Conservation (phyloP, 2,329 filamentous ascomycete species). For the Epichloe scottii region DNA sequence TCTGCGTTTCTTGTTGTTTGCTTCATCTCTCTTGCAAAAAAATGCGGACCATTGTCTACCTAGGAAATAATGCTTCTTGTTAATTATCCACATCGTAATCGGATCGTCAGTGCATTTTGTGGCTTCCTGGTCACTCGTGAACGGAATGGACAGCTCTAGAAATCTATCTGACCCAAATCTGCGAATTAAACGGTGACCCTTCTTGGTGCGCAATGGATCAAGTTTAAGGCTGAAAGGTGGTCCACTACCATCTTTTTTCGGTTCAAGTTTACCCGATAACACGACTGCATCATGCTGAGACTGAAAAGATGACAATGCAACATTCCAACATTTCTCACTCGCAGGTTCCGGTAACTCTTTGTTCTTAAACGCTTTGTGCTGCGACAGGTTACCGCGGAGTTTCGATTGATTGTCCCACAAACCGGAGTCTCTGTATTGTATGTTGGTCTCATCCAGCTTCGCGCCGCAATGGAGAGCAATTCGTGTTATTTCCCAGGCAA, state of each 20-base stretch:
- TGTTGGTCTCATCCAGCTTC: slow-evolving; percentile 21
- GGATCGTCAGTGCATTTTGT: slow-evolving; percentile 20
- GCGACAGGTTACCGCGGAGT: slow-evolving; percentile 29
- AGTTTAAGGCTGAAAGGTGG: slow-evolving; percentile 35
- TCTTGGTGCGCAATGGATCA: slow-evolving; percentile 34
- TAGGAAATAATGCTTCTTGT: slow-evolving; percentile 26
- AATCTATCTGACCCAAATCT: slow-evolving; percentile 48
- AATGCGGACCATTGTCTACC: slow-evolving; percentile 37
- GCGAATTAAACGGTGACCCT: slow-evolving; percentile 37
- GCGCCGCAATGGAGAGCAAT: slow-evolving; percentile 33
- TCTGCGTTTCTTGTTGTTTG: slow-evolving; percentile 12
- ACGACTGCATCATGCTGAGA: slow-evolving; percentile 25
- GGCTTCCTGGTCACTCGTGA: slow-evolving; percentile 18
- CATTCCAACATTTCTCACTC: slow-evolving; percentile 31
- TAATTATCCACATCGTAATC: slow-evolving; percentile 18
- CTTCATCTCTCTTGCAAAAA: slow-evolving; percentile 28
- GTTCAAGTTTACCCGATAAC: slow-evolving; percentile 30
- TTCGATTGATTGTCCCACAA: slow-evolving; percentile 30
- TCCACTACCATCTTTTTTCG: slow-evolving; percentile 20
- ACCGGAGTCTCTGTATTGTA: slow-evolving; percentile 21
- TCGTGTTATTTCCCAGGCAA: slow-evolving; percentile 41
- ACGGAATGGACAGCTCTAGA: slow-evolving; percentile 41
- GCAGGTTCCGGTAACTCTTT: slow-evolving; percentile 37
- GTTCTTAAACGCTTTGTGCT: slow-evolving; percentile 27
- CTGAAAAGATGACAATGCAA: slow-evolving; percentile 25